Conservation (phyloP, 495 filamentous ascomycete species). For the Talaromyces stipitatus region DNA sequence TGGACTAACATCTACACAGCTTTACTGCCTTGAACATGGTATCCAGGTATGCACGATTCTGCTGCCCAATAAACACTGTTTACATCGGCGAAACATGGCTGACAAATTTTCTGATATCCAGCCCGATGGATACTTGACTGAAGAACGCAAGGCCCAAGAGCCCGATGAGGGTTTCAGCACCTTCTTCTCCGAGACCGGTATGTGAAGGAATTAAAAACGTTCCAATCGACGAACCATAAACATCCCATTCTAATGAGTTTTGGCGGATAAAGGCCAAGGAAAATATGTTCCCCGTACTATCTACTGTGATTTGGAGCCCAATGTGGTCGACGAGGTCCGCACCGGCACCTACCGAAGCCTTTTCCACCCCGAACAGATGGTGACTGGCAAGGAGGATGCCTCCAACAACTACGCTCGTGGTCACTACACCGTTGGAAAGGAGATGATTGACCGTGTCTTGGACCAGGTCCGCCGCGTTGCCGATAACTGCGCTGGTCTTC, state of each 20-base stretch:
- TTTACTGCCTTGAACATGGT: conserved; percentile 99
- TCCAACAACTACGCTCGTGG: conserved; percentile 99
- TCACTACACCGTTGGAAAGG: conserved; percentile 98
- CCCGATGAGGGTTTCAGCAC: conserved; percentile 98
- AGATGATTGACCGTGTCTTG: conserved; percentile 93
- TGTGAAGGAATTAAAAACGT: conserved; percentile 19
- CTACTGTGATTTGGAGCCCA: conserved; percentile 99
- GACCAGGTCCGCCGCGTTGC: conserved; percentile 94
- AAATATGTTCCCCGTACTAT: conserved; percentile 99
- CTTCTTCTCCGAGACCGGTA: conserved; percentile 99
- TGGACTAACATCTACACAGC: conserved; percentile 43
- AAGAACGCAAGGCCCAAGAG: conserved; percentile 88
- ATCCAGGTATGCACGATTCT: conserved; percentile 72
- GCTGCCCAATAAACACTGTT: background rate
- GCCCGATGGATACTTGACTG: conserved; percentile 98
- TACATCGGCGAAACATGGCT: conserved; percentile 8
- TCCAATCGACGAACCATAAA: background rate
- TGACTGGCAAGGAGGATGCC: conserved; percentile 98
- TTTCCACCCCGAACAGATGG: conserved; percentile 99
- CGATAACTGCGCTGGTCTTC: conserved; percentile 94
- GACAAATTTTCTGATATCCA: conserved; percentile 31
- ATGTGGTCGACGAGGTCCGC: conserved; percentile 98
- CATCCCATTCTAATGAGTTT: conserved; percentile 9
- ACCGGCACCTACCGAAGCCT: conserved; percentile 91
- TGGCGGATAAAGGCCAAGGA: conserved; percentile 66